A percentile compares a stretch with the other conserved stretches of the same genome.
phyloP scores from a whole-genome alignment of 108 stramenopile genomes.

The Cylindrotheca closterium region DNA sequence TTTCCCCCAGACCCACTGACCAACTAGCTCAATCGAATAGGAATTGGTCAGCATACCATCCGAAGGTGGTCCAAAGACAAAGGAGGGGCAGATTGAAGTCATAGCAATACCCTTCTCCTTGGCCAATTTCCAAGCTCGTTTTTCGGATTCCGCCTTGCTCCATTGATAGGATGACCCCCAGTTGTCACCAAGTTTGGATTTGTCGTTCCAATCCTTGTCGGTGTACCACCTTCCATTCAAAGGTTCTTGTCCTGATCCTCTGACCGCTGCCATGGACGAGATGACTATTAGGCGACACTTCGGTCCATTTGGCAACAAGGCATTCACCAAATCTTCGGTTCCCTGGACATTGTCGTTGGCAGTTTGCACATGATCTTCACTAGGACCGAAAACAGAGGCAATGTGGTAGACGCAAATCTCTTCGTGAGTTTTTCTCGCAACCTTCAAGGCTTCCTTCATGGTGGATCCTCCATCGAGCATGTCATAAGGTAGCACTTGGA shows the following conservation, averaged over 20 bases:
- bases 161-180: constrained; percentile 87
- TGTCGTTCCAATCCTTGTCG: constrained; percentile 76
- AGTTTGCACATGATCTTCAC: constrained; percentile 69
- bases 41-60: constrained; percentile 29
- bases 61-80: constrained; percentile 77
- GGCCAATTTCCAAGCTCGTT: constrained; percentile 53
- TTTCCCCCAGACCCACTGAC: constrained; percentile 71
- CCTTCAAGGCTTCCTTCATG: constrained; percentile 42
- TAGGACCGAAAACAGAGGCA: constrained; percentile 82
- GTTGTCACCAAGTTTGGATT: constrained; percentile 56
- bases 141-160: constrained; percentile 81
- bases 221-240: constrained; percentile 72
- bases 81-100: constrained; percentile 70
- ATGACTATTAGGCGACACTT: constrained; percentile 65
- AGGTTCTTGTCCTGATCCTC: constrained; percentile 76
- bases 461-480: constrained; percentile 78
- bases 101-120: constrained; percentile 51
- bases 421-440: constrained; percentile 7
- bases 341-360: constrained; percentile 77
- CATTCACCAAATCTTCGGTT: constrained; percentile 68
- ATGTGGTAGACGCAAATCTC: constrained; percentile 72
- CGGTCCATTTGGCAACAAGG: constrained; percentile 14
- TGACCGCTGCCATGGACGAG: constrained; percentile 84
- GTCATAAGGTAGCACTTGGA: constrained; percentile 70
- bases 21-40: constrained; percentile 64